Percentiles rank a stretch among this genome's conserved stretches.
Evolutionary conservation across 2,329 filamentous ascomycete genomes (phyloP).

Genomic region (Microcera coccophila): DNA sequence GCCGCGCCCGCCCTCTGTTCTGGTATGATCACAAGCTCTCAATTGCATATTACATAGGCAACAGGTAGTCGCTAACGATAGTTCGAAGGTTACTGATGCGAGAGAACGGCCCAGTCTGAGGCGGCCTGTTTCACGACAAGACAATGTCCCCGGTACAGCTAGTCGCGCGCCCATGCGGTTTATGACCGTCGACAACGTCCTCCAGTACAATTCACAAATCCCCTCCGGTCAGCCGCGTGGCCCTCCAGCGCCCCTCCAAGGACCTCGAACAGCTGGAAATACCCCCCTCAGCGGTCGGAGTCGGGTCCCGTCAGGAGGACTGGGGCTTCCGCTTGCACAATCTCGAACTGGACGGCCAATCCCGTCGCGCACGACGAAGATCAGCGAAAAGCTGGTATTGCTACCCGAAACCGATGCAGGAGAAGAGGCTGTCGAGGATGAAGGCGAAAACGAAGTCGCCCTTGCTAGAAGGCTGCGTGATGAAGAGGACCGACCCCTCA

Average conservation of each 20-base stretch:
- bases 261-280: constrained; percentile 18
- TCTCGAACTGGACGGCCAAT: constrained; percentile 55
- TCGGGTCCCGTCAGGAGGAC: constrained; percentile 34
- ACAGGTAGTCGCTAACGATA: constrained; percentile 6
- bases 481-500: constrained; percentile 61
- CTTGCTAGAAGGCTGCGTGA: constrained; percentile 42
- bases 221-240: constrained; percentile 86
- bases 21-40: constrained; percentile 41
- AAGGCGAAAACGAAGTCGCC: constrained; percentile 44
- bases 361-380: constrained; percentile 84
- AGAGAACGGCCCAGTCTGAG: constrained; percentile 34
- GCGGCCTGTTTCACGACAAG: constrained; percentile 32
- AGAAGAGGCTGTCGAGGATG: constrained; percentile 55
- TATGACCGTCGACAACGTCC: constrained; percentile 89
- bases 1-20: constrained; percentile 52
- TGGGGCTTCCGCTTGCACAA: constrained; percentile 40
- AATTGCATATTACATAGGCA: neutral
- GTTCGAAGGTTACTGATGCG: constrained; percentile 37
- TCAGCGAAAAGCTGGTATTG: constrained; percentile 94
- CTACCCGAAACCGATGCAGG: constrained; percentile 74
- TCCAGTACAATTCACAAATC: constrained; percentile 91
- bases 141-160: constrained; percentile 28
- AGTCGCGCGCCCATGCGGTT: constrained; percentile 59
- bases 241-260: constrained; percentile 49
- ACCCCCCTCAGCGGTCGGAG: constrained; percentile 16